Conservation (phyloP, 768 basidiomycete genomes). For the Saitozyma podzolica region DNA sequence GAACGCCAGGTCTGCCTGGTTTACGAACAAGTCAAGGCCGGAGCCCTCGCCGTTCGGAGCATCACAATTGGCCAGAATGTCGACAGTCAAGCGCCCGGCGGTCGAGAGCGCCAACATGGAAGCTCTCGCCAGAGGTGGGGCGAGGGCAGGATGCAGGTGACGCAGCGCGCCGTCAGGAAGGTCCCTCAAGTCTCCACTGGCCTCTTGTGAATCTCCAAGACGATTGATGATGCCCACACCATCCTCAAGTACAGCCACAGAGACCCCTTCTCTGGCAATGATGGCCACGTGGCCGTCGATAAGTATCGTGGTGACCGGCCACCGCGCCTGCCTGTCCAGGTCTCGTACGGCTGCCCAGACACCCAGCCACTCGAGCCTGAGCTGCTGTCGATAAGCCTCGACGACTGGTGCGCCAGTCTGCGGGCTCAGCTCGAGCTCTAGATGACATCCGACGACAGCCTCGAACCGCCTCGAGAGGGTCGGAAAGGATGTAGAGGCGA, state of each 20-base stretch:
- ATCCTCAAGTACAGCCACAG: slow-evolving; percentile 19
- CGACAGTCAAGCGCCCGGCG: slow-evolving; percentile 19
- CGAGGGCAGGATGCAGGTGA: slow-evolving; percentile 22
- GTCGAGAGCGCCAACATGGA: slow-evolving; percentile 20
- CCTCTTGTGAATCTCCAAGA: slow-evolving; percentile 12
- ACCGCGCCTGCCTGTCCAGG: slow-evolving; percentile 63
- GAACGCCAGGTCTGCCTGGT: slow-evolving; percentile 10
- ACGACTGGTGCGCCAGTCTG: slow-evolving; percentile 77
- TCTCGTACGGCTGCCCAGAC: slow-evolving; percentile 88
- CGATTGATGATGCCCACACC: slow-evolving; percentile 13
- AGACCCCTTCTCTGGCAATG: slow-evolving; percentile 52
- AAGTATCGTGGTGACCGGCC: slow-evolving; percentile 36
- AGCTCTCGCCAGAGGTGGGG: slow-evolving; percentile 18
- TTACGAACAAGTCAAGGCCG: slow-evolving; percentile 25
- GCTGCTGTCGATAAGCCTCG: slow-evolving; percentile 74
- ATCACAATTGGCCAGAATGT: slow-evolving; percentile 12
- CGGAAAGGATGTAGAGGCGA: slow-evolving; percentile 55
- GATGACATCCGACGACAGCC: slow-evolving; percentile 81
- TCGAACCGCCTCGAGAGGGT: slow-evolving; percentile 74
- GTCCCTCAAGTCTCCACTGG: slow-evolving; percentile 17
- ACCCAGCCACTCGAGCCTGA: slow-evolving; percentile 94
- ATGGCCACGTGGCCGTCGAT: slow-evolving; percentile 56
- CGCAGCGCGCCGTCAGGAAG: slow-evolving; percentile 23
- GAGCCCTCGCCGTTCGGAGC: slow-evolving; percentile 16
- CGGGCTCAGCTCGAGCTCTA: slow-evolving; percentile 68